Evolutionary conservation across 192 early-diverging fungal species (phyloP).

Genomic region (Martensiomyces pterosporus): DNA sequence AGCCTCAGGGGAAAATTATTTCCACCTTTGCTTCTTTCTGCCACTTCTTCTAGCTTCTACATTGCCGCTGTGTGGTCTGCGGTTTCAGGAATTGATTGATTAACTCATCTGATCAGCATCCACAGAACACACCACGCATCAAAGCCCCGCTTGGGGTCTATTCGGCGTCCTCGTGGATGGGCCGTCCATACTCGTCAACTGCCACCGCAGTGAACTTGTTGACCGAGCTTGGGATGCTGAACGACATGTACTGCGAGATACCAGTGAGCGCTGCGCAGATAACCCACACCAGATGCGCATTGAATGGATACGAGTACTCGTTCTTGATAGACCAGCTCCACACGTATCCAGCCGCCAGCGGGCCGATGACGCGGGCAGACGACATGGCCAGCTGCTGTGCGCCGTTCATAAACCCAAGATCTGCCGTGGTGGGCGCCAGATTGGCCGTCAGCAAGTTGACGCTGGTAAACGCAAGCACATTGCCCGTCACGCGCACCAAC

Average conservation of each 20-base stretch:
- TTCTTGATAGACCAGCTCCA: constrained; percentile 15
- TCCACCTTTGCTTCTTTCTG: no score
- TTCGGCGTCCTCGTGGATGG: background rate
- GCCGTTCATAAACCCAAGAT: constrained; percentile 17
- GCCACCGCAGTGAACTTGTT: constrained; percentile 3
- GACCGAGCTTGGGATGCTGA: constrained; percentile 1
- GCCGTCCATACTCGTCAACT: background rate
- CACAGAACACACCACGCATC: no score
- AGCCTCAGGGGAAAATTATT: no score
- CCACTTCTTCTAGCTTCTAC: no score
- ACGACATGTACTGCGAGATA: background rate
- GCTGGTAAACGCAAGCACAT: background rate
- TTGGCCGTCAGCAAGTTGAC: constrained; percentile 4
- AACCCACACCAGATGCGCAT: constrained; percentile 1
- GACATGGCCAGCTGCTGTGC: constrained; percentile 1
- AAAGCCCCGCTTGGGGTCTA: no score
- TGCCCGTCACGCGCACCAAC: background rate
- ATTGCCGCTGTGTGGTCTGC: no score
- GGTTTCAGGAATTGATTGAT: no score
- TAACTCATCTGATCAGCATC: no score
- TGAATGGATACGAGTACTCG: constrained; percentile 4
- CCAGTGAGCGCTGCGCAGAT: background rate
- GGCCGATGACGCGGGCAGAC: constrained; percentile 5
- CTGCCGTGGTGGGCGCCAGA: constrained; percentile 1
- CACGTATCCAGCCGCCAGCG: constrained; percentile 5